These are phyloP conservation scores for Penicillium salamii DNA, from an alignment of 495 filamentous ascomycete genomes.

Conservation along the genomic window DNA sequence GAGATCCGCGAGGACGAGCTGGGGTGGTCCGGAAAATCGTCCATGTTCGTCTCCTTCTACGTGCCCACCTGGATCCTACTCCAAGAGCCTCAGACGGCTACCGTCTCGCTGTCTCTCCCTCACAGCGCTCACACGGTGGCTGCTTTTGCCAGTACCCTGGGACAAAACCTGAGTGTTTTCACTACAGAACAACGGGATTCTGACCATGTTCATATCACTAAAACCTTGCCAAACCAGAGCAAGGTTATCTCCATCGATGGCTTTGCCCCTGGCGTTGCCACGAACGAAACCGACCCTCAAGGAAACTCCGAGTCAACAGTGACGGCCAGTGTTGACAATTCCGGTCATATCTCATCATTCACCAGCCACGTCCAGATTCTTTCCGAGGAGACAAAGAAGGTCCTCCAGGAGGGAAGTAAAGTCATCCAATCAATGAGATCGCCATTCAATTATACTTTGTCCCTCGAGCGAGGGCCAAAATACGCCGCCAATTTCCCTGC, in stretches of 20 bases:
- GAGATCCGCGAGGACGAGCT: neutral
- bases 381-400: neutral
- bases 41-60: neutral
- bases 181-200: neutral
- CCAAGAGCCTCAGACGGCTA: neutral
- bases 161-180: neutral
- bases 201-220: neutral
- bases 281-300: neutral
- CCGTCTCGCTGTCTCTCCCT: neutral
- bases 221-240: neutral
- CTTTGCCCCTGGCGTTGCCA: neutral
- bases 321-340: neutral
- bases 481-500: neutral
- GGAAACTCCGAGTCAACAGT: neutral
- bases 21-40: neutral
- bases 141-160: neutral
- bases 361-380: neutral
- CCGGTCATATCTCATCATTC: neutral
- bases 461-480: neutral
- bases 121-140: neutral
- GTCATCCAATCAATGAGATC: neutral
- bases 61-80: neutral
- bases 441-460: neutral
- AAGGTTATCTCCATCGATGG: neutral
- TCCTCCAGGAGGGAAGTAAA: neutral